phyloP scores from a whole-genome alignment of 345 rosid species.

The Combretum micranthum region DNA sequence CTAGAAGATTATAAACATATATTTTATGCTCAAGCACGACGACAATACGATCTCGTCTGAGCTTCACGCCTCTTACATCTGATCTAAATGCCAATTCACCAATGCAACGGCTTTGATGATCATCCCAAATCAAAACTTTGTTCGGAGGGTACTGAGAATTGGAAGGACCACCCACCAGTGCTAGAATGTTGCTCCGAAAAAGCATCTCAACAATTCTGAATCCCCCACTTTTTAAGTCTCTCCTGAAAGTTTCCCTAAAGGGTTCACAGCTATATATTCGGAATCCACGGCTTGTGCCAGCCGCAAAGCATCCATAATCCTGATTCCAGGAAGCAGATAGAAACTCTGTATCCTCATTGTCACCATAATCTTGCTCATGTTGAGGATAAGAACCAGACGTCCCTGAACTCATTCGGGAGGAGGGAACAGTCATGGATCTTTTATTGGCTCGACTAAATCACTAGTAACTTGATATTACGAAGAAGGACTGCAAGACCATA shows the following conservation, averaged over 20 bases:
- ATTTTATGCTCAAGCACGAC: constrained; percentile 88
- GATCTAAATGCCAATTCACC: constrained; percentile 79
- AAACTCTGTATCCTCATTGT: constrained; percentile 39
- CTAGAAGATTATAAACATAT: constrained; percentile 65
- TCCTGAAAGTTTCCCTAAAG: constrained; percentile 68
- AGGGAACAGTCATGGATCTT: constrained; percentile 14
- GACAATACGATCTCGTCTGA: constrained; percentile 68
- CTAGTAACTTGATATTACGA: too few species aligned
- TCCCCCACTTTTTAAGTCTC: constrained; percentile 63
- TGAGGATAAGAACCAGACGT: constrained; percentile 23
- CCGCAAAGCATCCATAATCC: constrained; percentile 77
- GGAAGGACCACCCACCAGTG: constrained; percentile 66
- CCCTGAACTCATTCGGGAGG: constrained; percentile 34
- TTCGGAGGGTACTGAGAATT: constrained; percentile 77
- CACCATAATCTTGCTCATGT: constrained; percentile 27
- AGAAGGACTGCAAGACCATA: too few species aligned
- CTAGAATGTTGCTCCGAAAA: constrained; percentile 78
- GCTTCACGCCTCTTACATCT: constrained; percentile 66
- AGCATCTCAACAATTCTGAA: constrained; percentile 90
- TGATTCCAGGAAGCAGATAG: constrained; percentile 84
- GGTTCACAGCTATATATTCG: constrained; percentile 76
- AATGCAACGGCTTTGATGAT: constrained; percentile 76
- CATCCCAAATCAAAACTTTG: constrained; percentile 90
- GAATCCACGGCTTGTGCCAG: constrained; percentile 71
- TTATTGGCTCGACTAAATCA: too few species aligned